Evolutionary conservation across 2,329 filamentous ascomycete species (phyloP).

Genomic region (Xylariaceae sp.): DNA sequence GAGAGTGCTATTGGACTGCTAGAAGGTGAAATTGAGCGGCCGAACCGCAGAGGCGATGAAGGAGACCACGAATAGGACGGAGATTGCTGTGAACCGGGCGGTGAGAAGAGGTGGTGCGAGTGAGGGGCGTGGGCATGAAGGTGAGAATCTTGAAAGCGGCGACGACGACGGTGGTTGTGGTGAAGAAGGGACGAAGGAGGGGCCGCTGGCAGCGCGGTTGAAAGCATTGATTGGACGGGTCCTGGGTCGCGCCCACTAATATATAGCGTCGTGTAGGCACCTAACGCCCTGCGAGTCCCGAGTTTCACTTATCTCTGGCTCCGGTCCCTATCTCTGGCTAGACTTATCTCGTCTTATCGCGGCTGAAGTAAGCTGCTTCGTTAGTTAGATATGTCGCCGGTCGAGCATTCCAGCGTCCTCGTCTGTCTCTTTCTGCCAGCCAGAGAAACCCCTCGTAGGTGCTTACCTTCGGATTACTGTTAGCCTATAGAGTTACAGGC

Average conservation of each 20-base stretch:
- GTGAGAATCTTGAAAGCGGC: conserved; percentile 4
- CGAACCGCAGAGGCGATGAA: conserved; percentile 17
- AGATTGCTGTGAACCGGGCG: background rate
- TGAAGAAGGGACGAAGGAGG: conserved; percentile 21
- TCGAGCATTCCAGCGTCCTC: background rate
- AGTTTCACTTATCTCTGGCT: background rate
- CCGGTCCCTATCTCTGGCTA: background rate
- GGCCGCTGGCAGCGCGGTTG: conserved; percentile 17
- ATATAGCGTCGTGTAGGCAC: background rate
- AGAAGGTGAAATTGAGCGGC: conserved; percentile 15
- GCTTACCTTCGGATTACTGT: too few relatives aligned
- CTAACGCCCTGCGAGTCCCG: background rate
- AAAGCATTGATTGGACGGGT: conserved; percentile 19
- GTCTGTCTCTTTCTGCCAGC: background rate
- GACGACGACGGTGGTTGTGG: conserved; percentile 13
- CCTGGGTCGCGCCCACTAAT: conserved; percentile 15
- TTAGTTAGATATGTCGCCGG: background rate
- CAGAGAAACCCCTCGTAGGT: background rate
- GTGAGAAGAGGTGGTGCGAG: conserved; percentile 3
- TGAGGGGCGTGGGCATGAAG: conserved; percentile 2
- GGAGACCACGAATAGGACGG: conserved; percentile 3
- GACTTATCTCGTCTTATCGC: background rate
- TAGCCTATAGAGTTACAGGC: too few relatives aligned
- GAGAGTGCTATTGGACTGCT: conserved; percentile 8
- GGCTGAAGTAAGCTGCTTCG: background rate